Base-by-base conservation (phyloP, 2,329 filamentous ascomycete genomes). In the Phymatotrichopsis omnivora region DNA sequence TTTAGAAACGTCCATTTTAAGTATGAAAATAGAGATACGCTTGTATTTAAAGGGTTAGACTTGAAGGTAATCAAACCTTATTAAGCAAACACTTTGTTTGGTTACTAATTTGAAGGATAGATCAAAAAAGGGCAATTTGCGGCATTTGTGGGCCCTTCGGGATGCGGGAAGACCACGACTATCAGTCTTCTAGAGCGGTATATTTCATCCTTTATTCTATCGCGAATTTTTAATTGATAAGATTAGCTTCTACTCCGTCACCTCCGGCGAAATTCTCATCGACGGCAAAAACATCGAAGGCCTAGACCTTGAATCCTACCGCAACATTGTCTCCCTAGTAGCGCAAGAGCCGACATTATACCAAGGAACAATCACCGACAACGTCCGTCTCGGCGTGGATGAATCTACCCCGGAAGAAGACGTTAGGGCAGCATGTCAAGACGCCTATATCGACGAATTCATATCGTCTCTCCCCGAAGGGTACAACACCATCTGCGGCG, bases 401-500 rank as follows among this genome's bases (percentile, higher is more conserved):
- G 63, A 68, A 0, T 66, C 78, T 0, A 65, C 67, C 0, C 61
- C 63, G 5, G 71, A 76, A 2, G 71, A 68, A 42, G 62, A 68
- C 39, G 62, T 78, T 8, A 65, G 74, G 57, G 64, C 68, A 39
- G 71, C 65, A 16, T 77, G 74, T 53, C 68, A 68, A 47, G 72
- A 76, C 55, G 80, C 80, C 4, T 79, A 76, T 19, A 78, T 84
- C 44, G 73, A 82, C 59, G 80, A 82, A 30, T 85, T 85, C 60
- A 76, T 85, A 57, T 63, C 70, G 23, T 77, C 73, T 3, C 67
- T 85, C 1, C 78, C 80, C 0, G 71, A 77, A 7, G 79, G 79
- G 1, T 83, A 82, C 61, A 68, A 75, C 51, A 85, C 81, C 0
- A 65, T 74, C 42, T 70, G 84, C 23, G 81, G 81, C 25, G 76